Evolutionary conservation across 768 basidiomycete genomes (phyloP).

Genomic region (Infundibulicybe gibba): DNA sequence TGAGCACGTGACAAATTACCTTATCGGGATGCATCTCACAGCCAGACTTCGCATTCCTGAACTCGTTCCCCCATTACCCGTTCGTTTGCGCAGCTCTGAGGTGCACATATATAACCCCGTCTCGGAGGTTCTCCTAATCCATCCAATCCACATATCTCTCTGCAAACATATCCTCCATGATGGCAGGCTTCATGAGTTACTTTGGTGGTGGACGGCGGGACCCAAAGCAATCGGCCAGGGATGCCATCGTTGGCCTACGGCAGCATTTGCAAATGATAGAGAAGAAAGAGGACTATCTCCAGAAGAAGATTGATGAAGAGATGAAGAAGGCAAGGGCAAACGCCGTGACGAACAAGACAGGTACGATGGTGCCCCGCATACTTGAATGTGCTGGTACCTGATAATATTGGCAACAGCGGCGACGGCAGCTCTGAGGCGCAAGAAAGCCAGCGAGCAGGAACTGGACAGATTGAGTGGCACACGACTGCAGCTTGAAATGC

Average conservation of each 20-base stretch:
- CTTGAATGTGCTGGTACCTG: constrained; percentile 6
- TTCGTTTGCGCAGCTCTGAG: no score
- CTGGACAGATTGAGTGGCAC: constrained; percentile 83
- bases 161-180: constrained; percentile 36
- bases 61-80: no score
- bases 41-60: no score
- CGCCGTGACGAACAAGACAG: constrained; percentile 88
- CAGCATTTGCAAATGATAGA: constrained; percentile 96
- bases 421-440: constrained; percentile 85
- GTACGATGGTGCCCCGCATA: constrained; percentile 45
- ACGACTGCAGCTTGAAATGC: constrained; percentile 89
- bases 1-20: no score
- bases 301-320: constrained; percentile 97
- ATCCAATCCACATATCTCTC: no score
- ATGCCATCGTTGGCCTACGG: constrained; percentile 90
- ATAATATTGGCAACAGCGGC: constrained; percentile 54
- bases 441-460: constrained; percentile 87
- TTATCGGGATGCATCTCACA: no score
- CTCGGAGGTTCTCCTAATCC: no score
- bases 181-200: constrained; percentile 82
- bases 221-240: constrained; percentile 80
- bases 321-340: constrained; percentile 87
- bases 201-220: constrained; percentile 76
- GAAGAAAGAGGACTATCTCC: constrained; percentile 98
- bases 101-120: no score